These are phyloP conservation scores for Myriangium duriaei DNA, from an alignment of 2,329 filamentous ascomycete genomes.

Conservation along the genomic window DNA sequence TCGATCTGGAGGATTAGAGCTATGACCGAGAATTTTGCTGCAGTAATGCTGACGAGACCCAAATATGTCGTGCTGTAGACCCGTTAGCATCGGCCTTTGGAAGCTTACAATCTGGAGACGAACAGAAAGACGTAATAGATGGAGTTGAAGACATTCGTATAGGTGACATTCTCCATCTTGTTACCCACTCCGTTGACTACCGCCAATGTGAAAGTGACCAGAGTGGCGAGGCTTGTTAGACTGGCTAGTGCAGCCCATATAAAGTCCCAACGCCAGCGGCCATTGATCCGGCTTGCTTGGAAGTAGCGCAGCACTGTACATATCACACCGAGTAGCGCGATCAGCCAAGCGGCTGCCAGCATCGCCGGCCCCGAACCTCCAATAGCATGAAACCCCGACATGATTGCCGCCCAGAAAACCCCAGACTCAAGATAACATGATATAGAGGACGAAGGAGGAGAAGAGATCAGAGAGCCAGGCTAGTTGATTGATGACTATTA, in stretches of 20 bases:
- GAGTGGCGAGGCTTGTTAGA: slow-evolving; percentile 2
- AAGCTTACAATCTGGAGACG: too few species aligned
- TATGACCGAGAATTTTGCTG: slow-evolving; percentile 1
- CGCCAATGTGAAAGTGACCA: neutral
- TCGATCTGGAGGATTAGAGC: slow-evolving; percentile 1
- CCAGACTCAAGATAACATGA: too few species aligned
- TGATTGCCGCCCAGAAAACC: too few species aligned
- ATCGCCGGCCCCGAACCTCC: too few species aligned
- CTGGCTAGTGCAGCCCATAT: slow-evolving; percentile 1
- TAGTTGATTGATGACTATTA: too few species aligned
- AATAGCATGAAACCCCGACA: too few species aligned
- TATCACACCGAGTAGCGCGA: slow-evolving; percentile 3
- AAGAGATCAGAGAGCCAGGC: too few species aligned
- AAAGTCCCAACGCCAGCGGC: slow-evolving; percentile 3
- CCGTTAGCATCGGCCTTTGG: too few species aligned
- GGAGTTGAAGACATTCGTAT: neutral
- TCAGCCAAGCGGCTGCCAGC: slow-evolving; percentile 1
- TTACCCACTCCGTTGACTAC: neutral
- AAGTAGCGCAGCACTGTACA: neutral
- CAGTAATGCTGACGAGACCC: neutral
- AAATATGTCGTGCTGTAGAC: too few species aligned
- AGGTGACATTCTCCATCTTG: neutral
- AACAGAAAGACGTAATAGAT: slow-evolving; percentile 1
- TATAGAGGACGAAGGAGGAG: too few species aligned
- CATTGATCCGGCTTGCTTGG: neutral